Conservation (phyloP, 1,139 yeast genomes). For the Candida neerlandica region DNA sequence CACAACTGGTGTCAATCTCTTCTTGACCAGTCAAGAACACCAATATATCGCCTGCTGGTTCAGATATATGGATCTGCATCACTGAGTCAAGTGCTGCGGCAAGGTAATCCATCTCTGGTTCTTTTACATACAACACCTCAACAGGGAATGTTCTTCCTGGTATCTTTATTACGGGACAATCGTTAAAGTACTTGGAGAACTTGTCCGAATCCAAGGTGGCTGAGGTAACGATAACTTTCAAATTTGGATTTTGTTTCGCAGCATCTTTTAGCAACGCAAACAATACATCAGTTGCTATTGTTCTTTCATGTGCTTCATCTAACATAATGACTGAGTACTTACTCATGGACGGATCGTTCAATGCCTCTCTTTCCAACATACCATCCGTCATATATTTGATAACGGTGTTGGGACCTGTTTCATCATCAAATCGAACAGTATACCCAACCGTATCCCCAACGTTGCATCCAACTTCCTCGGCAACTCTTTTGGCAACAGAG, state of each 20-base stretch:
- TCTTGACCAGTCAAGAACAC: conserved; percentile 96
- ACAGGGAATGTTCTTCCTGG: conserved; percentile 99
- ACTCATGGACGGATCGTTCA: conserved; percentile 86
- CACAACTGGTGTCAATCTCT: conserved; percentile 97
- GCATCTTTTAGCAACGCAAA: conserved; percentile 94
- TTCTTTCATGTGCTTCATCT: conserved; percentile 98
- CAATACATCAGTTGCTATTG: conserved; percentile 92
- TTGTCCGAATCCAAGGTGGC: conserved; percentile 98
- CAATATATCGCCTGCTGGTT: conserved; percentile 89
- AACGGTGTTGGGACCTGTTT: conserved; percentile 71
- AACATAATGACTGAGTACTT: conserved; percentile 87
- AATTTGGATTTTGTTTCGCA: conserved; percentile 75
- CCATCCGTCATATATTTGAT: conserved; percentile 98
- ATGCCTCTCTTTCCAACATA: conserved; percentile 95
- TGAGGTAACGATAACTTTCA: conserved; percentile 93
- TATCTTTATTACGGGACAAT: conserved; percentile 92
- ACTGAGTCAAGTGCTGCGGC: conserved; percentile 96
- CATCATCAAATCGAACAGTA: conserved; percentile 90
- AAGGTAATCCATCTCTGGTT: conserved; percentile 89
- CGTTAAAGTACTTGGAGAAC: conserved; percentile 84
- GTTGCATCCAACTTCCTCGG: conserved; percentile 91
- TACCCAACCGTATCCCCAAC: conserved; percentile 94
- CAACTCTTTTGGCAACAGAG: conserved; percentile 96
- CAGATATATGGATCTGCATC: conserved; percentile 94
- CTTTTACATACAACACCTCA: conserved; percentile 95